Base-by-base conservation (phyloP, 768 basidiomycete species). In the Tylopilus rubrobrunneus region DNA sequence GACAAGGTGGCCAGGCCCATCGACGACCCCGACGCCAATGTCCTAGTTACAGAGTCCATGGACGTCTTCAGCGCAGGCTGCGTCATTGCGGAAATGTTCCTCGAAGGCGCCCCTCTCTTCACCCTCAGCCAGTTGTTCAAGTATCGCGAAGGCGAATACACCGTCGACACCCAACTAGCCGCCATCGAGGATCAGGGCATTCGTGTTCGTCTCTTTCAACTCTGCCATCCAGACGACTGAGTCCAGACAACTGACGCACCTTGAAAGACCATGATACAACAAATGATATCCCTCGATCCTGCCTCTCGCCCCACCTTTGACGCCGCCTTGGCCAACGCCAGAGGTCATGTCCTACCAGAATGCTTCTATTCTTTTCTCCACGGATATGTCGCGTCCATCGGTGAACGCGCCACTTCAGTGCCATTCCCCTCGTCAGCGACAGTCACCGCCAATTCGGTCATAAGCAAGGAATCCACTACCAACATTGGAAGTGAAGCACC, bases 21-120 rank as follows among this genome's bases (percentile, higher is more conserved):
- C 67, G 81, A 78, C 7, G 82, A 84, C 34, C 70, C 67, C 19
- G 66, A 65, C 19, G 84, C 83, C 68, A 73, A 87, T 42, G 89
- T 97, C 55, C 86, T 85, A 2, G 86, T 98, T 25, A 95, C 93
- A 1, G 93, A 99, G 71, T 80, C 89, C 4, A 99, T 99, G 97
- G 97, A 99, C 67, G 89, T 94, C 48, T 99, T 98, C 65, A 92
- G 93, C 58, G 81, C 82, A 1, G 97, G 97, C 23, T 98, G 96
- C 67, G 94, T 98, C 14, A 82, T 98, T 34, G 92, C 94, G 1
- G 97, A 99, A 70, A 78, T 99, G 57, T 98, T 97, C 74, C 76
- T 94, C 55, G 97, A 99, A 66, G 97, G 97, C 2, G 86, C 90
- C 0, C 89, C 89, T 3, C 77, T 97, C 49, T 98, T 98, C 74